Evolutionary conservation across 2,329 filamentous ascomycete genomes (phyloP), one percentile per base, ranked within the genome.

Genomic region (Phaeosphaeriaceae sp.): DNA sequence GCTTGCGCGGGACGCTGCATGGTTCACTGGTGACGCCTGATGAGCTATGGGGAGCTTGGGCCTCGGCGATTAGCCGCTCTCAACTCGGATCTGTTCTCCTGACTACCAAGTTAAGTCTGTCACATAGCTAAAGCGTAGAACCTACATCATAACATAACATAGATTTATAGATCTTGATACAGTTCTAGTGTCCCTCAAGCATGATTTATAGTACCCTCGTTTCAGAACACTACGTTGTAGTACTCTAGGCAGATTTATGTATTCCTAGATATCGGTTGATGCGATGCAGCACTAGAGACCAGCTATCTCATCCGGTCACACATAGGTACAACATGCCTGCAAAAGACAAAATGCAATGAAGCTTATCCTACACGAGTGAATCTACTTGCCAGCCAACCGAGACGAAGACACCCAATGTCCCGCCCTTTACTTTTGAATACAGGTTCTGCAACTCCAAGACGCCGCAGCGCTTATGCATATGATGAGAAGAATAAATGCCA

Each of bases 381-480:
- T 51, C 22, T 41, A 25, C 40, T n/a, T 22, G 21, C 31, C 21
- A 42, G 17, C 48, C 21, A 24, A 20, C 46, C 22, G 22, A 22
- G 21, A 24, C 20, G 25, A 24, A 40, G 40, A 21, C 24, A 15
- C 7, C 41, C 19, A 24, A 42, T 46, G 19, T 21, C 40, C 40
- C n/a, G 21, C 24, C 41, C 51, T 33, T 48, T 40, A 21, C 51
- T 31, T 25, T 60, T 45, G 40, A 56, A 53, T 56, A 51, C 57
- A 54, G 48, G 47, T 56, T 48, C 22, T 33, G 36, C 46, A 19
- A 48, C 46, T 40, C 20, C 42, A 31, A 51, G 56, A 68, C 66
- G 64, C 66, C 64, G 50, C 49, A 27, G 56, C 64, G 65, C 66
- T 69, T 54, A 69, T 69, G 66, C 66, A 66, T 56, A 46, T 31